Evolutionary conservation across 1,139 yeast species (phyloP).

Genomic region (Candida sojae): DNA sequence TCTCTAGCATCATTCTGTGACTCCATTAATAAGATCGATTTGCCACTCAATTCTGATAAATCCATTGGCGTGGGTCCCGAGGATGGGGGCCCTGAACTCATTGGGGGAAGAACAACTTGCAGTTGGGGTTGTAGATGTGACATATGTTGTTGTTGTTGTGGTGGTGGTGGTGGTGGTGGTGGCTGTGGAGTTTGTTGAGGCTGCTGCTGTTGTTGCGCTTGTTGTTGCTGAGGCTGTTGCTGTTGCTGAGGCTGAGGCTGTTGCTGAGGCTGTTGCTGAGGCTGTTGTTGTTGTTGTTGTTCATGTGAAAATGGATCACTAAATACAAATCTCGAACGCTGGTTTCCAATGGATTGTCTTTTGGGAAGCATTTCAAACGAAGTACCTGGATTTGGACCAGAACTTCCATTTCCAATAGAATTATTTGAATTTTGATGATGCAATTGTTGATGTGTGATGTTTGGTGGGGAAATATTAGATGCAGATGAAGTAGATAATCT

Average conservation of each 20-base stretch:
- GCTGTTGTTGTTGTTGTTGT: slow-evolving; percentile 14
- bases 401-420: slow-evolving; percentile 3
- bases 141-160: slow-evolving; percentile 9
- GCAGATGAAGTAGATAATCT: slow-evolving; percentile 16
- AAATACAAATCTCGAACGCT: slow-evolving; percentile 68
- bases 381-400: background rate
- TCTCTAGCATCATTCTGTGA: slow-evolving; percentile 56
- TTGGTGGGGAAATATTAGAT: slow-evolving; percentile 18
- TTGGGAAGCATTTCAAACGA: slow-evolving; percentile 23
- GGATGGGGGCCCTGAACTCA: slow-evolving; percentile 14
- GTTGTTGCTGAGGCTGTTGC: slow-evolving; percentile 14
- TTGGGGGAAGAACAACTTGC: slow-evolving; percentile 13
- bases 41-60: slow-evolving; percentile 46
- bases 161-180: slow-evolving; percentile 13
- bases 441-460: slow-evolving; percentile 13
- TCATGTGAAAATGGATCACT: slow-evolving; percentile 58
- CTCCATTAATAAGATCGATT: slow-evolving; percentile 57
- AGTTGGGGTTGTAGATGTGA: slow-evolving; percentile 5
- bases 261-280: slow-evolving; percentile 13
- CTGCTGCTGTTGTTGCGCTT: slow-evolving; percentile 10
- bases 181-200: slow-evolving; percentile 12
- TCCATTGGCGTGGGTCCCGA: slow-evolving; percentile 25
- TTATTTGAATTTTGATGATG: slow-evolving; percentile 13
- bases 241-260: slow-evolving; percentile 14
- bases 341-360: slow-evolving; percentile 56